These are phyloP conservation scores for Neofusicoccum sp. DNA, from an alignment of 2,329 filamentous ascomycete genomes.

Conservation along the genomic window DNA sequence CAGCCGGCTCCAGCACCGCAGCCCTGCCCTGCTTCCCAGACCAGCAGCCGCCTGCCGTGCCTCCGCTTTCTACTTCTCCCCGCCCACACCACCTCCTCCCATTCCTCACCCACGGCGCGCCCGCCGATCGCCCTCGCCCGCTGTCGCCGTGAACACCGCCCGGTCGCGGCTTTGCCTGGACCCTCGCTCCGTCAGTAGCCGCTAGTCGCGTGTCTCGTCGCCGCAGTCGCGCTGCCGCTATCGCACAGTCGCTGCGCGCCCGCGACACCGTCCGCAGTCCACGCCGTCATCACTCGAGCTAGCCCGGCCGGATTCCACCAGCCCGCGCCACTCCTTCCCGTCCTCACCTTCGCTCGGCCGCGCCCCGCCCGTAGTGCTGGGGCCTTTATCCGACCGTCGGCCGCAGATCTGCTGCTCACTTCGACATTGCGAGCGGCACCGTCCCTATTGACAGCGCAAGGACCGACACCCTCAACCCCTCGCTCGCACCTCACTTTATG, in stretches of 20 bases:
- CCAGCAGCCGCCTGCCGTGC: slow-evolving; percentile 6
- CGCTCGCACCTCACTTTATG: slow-evolving; percentile 10
- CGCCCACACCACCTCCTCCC: neutral
- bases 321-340: slow-evolving; percentile 2
- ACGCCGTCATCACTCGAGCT: slow-evolving; percentile 14
- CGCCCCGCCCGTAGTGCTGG: slow-evolving; percentile 7
- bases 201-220: neutral
- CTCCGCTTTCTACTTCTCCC: slow-evolving; percentile 9
- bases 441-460: slow-evolving; percentile 12
- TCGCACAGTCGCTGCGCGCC: neutral
- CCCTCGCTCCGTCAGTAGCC: neutral
- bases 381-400: slow-evolving; percentile 10
- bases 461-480: slow-evolving; percentile 16
- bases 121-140: neutral
- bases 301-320: neutral
- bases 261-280: neutral
- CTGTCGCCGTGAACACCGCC: neutral
- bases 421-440: slow-evolving; percentile 16
- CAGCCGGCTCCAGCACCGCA: neutral
- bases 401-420: slow-evolving; percentile 5
- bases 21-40: neutral
- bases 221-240: slow-evolving; percentile 6
- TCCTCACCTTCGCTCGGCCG: neutral
- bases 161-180: too few relatives aligned
- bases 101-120: slow-evolving; percentile 7